Conservation (phyloP, 2,329 filamentous ascomycete species). For the Venturia carpophila region DNA sequence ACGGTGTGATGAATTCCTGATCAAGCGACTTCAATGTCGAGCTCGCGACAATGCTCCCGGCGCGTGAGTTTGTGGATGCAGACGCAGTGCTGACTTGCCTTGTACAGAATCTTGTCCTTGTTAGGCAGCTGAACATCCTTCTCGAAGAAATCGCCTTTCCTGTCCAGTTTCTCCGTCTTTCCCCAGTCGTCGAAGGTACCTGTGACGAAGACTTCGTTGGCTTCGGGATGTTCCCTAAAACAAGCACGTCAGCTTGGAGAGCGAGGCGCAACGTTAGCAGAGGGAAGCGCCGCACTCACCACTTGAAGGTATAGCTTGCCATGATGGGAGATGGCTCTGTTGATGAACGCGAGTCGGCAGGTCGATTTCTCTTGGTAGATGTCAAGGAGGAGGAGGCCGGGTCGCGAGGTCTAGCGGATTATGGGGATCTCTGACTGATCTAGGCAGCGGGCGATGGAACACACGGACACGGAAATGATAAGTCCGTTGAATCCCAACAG, state of each 20-base stretch:
- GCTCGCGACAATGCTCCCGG: neutral
- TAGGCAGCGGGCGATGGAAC: neutral
- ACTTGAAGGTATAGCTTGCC: slow-evolving; percentile 62
- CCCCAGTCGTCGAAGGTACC: slow-evolving; percentile 94
- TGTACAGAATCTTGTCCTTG: slow-evolving; percentile 76
- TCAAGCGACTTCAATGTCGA: neutral
- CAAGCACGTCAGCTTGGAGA: slow-evolving; percentile 23
- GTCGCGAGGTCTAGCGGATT: slow-evolving; percentile 3
- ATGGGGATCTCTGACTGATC: neutral
- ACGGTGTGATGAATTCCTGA: neutral
- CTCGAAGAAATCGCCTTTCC: slow-evolving; percentile 63
- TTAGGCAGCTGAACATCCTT: slow-evolving; percentile 70
- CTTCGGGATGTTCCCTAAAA: slow-evolving; percentile 65
- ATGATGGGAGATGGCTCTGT: slow-evolving; percentile 2
- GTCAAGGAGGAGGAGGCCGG: neutral
- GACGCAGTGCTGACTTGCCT: slow-evolving; percentile 56
- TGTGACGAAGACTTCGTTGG: slow-evolving; percentile 84
- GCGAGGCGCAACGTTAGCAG: slow-evolving; percentile 18
- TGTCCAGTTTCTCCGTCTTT: slow-evolving; percentile 76
- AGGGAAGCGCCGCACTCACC: slow-evolving; percentile 43
- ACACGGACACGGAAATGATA: neutral
- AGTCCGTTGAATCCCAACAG: slow-evolving; percentile 7
- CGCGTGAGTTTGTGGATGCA: neutral
- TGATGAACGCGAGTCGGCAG: neutral
- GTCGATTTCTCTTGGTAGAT: neutral